These are phyloP conservation scores for Stagonosporopsis vannaccii DNA, from an alignment of 2,329 filamentous ascomycete genomes.

Conservation along the genomic window DNA sequence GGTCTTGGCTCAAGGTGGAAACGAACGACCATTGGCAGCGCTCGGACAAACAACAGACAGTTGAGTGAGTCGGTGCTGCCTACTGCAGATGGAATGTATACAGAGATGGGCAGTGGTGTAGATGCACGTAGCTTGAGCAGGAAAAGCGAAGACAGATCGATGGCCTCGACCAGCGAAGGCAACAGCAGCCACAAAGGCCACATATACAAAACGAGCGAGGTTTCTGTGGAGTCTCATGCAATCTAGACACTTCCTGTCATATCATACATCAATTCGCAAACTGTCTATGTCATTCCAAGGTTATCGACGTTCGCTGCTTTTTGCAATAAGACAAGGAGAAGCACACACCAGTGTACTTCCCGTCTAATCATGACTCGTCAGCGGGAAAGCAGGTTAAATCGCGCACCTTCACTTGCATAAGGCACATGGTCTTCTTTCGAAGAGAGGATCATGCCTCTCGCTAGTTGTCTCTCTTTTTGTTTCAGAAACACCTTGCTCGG, in stretches of 20 bases:
- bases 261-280: not conserved
- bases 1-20: conserved; percentile 24
- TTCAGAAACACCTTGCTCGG: not conserved
- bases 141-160: not conserved
- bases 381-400: not conserved
- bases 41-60: conserved; percentile 10
- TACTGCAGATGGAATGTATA: conserved; percentile 19
- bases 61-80: conserved; percentile 11
- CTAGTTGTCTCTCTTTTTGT: not conserved
- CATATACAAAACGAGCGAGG: conserved; percentile 13
- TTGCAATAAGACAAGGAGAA: not conserved
- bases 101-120: conserved; percentile 19
- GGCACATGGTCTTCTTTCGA: not conserved
- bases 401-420: not conserved
- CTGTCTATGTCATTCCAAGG: not conserved
- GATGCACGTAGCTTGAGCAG: conserved; percentile 11
- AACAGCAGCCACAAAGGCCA: not conserved
- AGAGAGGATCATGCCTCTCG: not conserved
- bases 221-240: conserved; percentile 2
- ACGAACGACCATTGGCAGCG: conserved; percentile 14
- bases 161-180: not conserved
- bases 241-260: not conserved
- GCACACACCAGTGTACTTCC: not conserved
- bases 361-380: not conserved
- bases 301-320: not conserved